Base-by-base conservation (phyloP, 495 filamentous ascomycete genomes). In the Aspergillus avenaceus region DNA sequence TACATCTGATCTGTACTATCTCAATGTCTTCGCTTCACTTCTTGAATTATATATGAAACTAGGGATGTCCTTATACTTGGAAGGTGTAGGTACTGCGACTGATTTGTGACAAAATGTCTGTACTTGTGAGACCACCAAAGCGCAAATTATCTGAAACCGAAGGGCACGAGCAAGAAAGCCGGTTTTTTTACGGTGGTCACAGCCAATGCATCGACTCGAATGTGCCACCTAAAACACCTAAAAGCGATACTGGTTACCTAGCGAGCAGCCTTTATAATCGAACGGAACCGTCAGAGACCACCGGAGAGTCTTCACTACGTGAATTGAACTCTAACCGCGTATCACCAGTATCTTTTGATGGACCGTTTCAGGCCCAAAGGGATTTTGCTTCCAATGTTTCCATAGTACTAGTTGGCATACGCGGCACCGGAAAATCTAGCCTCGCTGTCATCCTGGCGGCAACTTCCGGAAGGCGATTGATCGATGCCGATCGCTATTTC, bases 371-470 rank as follows among this genome's bases (percentile, higher is more conserved):
- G 28, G 55, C 61, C 0, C 56, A 55, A 7, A 62, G 69, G 19
- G 61, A 57, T 8, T 90, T 90, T 59, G 69, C 77, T 24, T 63
- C 72, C 0, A 74, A 84, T 54, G 82, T 84, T 2, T 88, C 87
- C 1, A 80, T 92, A 44, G 84, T 90, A 1, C 72, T 92, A 16
- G 78, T 90, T 21, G 88, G 88, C 18, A 81, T 86, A 46, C 83
- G 84, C 14, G 86, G 88, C 3, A 84, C 85, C 5, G 87, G 87
- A 12, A 91, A 91, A 61, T 83, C 85, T 5, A 88, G 84, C 14
- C 73, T 92, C 9, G 87, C 84, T 1, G 83, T 91, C 54, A 87
- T 92, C 40, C 81, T 84, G n/a, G 84, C 86, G 3, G 84, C 84
- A 18, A 77, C 83, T 52, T 83, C 85, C 13, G 80, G 81, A 12